Evolutionary conservation across 1,284 basidiomycete species (phyloP).

Genomic region (Kwoniella shivajii): DNA sequence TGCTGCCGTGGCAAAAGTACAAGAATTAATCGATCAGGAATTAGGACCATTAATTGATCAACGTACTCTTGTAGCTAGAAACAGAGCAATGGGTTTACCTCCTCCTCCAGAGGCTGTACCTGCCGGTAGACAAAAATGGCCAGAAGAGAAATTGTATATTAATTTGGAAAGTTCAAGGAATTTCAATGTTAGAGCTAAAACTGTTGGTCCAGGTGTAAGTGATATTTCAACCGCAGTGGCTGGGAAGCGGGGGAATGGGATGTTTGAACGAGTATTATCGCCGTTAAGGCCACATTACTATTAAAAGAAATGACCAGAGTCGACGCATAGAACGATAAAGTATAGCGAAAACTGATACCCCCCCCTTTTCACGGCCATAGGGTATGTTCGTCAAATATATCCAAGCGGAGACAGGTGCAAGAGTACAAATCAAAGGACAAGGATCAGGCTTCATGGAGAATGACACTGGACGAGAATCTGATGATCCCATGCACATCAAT

Average conservation of each 20-base stretch:
- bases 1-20: conserved; percentile 76
- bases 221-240: conserved; percentile 4
- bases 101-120: conserved; percentile 35
- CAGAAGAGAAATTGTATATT: conserved; percentile 88
- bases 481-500: conserved; percentile 93
- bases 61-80: conserved; percentile 59
- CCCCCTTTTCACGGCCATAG: conserved; percentile 53
- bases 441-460: conserved; percentile 95
- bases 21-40: conserved; percentile 81
- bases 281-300: too few relatives aligned
- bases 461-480: conserved; percentile 85
- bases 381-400: conserved; percentile 99
- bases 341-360: too few relatives aligned
- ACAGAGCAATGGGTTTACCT: conserved; percentile 47
- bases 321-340: too few relatives aligned
- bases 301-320: too few relatives aligned
- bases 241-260: too few relatives aligned
- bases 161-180: conserved; percentile 87
- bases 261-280: too few relatives aligned
- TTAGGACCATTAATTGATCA: conserved; percentile 86
- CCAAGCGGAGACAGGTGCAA: conserved; percentile 90
- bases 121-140: conserved; percentile 76
- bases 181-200: conserved; percentile 96
- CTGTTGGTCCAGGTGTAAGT: conserved; percentile 86
- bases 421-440: conserved; percentile 96